phyloP scores from a whole-genome alignment of 1,284 basidiomycete species.

The Nidula niveotomentosa region DNA sequence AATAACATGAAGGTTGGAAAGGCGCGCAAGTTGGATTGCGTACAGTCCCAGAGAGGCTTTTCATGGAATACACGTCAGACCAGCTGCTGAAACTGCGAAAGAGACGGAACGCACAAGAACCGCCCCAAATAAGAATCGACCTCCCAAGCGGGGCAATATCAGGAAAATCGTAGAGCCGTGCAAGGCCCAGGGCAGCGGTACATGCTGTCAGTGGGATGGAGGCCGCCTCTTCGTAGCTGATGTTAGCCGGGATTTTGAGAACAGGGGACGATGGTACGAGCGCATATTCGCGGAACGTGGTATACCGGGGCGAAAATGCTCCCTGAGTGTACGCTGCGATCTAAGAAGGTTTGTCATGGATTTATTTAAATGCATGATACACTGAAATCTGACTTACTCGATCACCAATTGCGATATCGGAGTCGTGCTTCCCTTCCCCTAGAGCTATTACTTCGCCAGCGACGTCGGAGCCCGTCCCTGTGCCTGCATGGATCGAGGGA shows the following conservation, averaged over 20 bases:
- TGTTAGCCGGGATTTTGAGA: background rate
- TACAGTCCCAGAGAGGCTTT: background rate
- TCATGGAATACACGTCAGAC: background rate
- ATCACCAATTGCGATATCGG: background rate
- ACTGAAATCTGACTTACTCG: background rate
- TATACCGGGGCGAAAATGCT: background rate
- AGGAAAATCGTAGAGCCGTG: background rate
- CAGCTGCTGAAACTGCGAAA: background rate
- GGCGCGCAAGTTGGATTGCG: slow-evolving; percentile 1
- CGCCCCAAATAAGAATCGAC: background rate
- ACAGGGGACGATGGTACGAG: background rate
- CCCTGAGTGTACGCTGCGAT: background rate
- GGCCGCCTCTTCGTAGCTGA: background rate
- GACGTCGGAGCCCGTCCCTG: background rate
- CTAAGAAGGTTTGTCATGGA: background rate
- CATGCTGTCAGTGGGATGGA: background rate
- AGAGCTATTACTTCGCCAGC: background rate
- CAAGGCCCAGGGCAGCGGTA: background rate
- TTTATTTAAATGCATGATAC: background rate
- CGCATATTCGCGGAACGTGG: background rate
- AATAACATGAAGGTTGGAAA: background rate
- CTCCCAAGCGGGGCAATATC: background rate
- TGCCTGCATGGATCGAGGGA: background rate
- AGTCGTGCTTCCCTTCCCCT: background rate
- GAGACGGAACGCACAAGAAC: background rate